These are phyloP conservation scores for Psophocarpus tetragonolobus DNA, from an alignment of 306 rosid species.

Conservation along the genomic window DNA sequence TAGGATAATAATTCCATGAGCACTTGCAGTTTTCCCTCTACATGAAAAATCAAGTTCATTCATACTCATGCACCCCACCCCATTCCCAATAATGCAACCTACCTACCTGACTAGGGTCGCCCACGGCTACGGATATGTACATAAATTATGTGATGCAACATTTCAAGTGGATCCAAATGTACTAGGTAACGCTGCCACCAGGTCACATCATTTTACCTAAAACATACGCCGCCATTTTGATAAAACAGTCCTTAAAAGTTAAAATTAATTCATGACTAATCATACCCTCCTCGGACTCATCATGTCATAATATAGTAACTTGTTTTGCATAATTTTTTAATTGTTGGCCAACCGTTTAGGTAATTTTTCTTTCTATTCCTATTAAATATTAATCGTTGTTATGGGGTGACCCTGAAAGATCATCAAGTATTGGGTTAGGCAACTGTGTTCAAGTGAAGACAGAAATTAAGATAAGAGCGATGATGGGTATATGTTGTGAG, in stretches of 20 bases:
- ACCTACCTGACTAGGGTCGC: not conserved
- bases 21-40: slow-evolving; percentile 19
- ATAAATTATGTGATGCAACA: not conserved
- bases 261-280: no score
- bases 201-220: not conserved
- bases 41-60: not conserved
- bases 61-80: not conserved
- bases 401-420: no score
- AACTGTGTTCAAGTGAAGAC: not conserved
- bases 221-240: not conserved
- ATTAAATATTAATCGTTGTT: no score
- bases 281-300: not conserved
- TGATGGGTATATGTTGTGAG: not conserved
- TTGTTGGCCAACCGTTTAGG: not conserved
- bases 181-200: not conserved
- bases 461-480: not conserved
- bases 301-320: not conserved
- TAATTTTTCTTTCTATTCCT: no score
- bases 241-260: not conserved
- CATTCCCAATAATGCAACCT: slow-evolving; percentile 28
- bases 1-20: not conserved
- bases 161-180: not conserved
- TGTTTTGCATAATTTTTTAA: not conserved
- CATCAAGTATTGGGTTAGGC: not conserved
- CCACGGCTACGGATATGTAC: not conserved